These are phyloP conservation scores for Phytophthora kernoviae DNA, from an alignment of 352 stramenopile species.

Conservation along the genomic window DNA sequence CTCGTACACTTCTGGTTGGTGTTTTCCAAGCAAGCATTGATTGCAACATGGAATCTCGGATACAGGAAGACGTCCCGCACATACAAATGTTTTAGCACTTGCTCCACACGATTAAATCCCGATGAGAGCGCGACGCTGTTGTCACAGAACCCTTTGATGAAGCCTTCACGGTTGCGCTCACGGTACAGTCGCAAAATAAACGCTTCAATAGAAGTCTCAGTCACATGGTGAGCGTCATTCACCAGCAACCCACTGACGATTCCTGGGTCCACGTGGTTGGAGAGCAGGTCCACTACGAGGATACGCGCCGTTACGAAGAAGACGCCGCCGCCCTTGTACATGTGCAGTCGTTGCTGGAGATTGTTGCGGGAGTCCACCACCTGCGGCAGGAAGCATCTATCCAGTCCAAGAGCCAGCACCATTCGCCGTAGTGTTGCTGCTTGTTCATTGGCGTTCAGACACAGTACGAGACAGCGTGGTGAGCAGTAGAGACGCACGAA, in stretches of 20 bases:
- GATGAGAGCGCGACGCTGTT: slow-evolving; percentile 88
- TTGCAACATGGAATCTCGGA: slow-evolving; percentile 94
- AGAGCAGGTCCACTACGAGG: slow-evolving; percentile 97
- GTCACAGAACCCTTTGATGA: slow-evolving; percentile 98
- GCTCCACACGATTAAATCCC: slow-evolving; percentile 96
- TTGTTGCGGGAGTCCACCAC: slow-evolving; percentile 84
- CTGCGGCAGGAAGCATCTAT: slow-evolving; percentile 85
- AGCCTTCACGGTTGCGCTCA: slow-evolving; percentile 87
- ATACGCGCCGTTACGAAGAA: slow-evolving; percentile 97
- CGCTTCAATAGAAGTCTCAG: slow-evolving; percentile 94
- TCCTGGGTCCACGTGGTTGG: slow-evolving; percentile 72
- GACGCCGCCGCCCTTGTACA: slow-evolving; percentile 94
- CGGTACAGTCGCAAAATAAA: slow-evolving; percentile 97
- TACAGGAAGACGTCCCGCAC: slow-evolving; percentile 94
- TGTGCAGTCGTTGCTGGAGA: slow-evolving; percentile 66
- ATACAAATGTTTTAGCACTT: slow-evolving; percentile 94
- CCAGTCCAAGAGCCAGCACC: slow-evolving; percentile 90
- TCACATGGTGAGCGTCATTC: slow-evolving; percentile 92
- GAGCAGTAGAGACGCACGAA: slow-evolving; percentile 93
- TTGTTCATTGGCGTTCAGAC: slow-evolving; percentile 92
- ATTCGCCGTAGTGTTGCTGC: slow-evolving; percentile 75
- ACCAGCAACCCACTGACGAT: slow-evolving; percentile 94
- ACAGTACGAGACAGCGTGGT: slow-evolving; percentile 86
- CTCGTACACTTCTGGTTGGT: slow-evolving; percentile 93
- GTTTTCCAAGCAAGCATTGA: slow-evolving; percentile 88